Evolutionary conservation across 2,329 filamentous ascomycete species (phyloP), one percentile per base, ranked within the genome.

Genomic region (Epichloe coenophiala): DNA sequence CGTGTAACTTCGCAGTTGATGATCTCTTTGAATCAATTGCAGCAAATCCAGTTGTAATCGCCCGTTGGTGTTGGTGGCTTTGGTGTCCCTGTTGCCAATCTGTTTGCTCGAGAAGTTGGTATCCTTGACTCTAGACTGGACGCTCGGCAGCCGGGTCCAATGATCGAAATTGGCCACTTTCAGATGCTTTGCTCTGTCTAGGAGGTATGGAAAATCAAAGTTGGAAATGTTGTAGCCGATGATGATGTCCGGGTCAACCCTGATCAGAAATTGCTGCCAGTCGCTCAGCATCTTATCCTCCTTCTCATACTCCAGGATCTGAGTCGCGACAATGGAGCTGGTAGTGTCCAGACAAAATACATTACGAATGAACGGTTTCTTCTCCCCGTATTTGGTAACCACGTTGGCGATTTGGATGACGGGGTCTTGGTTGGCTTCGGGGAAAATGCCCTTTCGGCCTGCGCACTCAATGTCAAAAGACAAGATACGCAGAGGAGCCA

Each of bases 381-480:
- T 84, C 59, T 98, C 93, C 75, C 93, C 93, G 56, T 95, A 96
- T 61, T 83, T 77, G 35, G 90, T 97, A 17, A 98, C 91, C 5
- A 97, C 81, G 60, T 96, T 97, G 52, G 93, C 93, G 56, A 98
- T 98, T 65, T 98, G 93, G 57, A 98, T 98, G 57, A 98, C 90
- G 0, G 91, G 89, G 60, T 98, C 93, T 19, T 88, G 71, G 54
- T 91, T 82, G 9, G 94, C 83, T 66, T 98, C 93, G 0, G 94
- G 93, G 61, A 98, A 98, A 62, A 98, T 86, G 57, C 93, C 93
- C 69, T 98, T 97, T 59, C 94, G 86, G 48, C 93, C 93, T 59
- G 93, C 93, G 67, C 93, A 98, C 68, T 98, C 93, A 59, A 98
- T 98, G 78, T 98, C 93, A 62, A 98, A 97, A 4, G 93, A 97